Percentiles rank a stretch among this genome's conserved stretches.
Conservation (phyloP, 768 basidiomycete genomes). For the Pisolithus albus region DNA sequence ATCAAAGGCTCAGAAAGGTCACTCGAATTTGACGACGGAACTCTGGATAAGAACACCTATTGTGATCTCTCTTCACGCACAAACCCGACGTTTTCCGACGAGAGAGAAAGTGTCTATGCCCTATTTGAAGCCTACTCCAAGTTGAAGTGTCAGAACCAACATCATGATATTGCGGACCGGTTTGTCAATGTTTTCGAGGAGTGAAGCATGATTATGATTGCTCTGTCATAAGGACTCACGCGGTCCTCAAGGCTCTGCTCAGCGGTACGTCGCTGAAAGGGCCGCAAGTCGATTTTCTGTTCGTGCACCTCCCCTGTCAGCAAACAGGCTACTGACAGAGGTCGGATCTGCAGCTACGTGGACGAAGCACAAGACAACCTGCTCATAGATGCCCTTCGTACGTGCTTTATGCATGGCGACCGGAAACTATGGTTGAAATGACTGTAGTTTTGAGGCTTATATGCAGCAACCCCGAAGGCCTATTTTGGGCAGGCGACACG, state of each 20-base stretch:
- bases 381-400: conserved; percentile 56
- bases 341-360: conserved; percentile 39
- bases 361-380: conserved; percentile 73
- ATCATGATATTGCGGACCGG: conserved; percentile 59
- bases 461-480: conserved; percentile 57
- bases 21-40: conserved; percentile 26
- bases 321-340: background rate
- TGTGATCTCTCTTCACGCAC: conserved; percentile 41
- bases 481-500: conserved; percentile 78
- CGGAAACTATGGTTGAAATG: conserved; percentile 5
- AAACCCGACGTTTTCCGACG: conserved; percentile 48
- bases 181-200: conserved; percentile 11
- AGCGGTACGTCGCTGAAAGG: conserved; percentile 28
- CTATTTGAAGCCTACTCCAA: conserved; percentile 49
- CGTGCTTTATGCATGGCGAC: conserved; percentile 7
- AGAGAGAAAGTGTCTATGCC: conserved; percentile 42
- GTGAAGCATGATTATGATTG: background rate
- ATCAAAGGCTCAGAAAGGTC: conserved; percentile 65
- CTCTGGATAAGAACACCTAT: conserved; percentile 42
- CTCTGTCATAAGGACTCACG: conserved; percentile 38
- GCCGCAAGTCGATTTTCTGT: conserved; percentile 51
- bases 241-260: conserved; percentile 34
- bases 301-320: conserved; percentile 10
- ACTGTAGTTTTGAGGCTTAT: conserved; percentile 50
- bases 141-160: conserved; percentile 34